These are phyloP conservation scores for Coccomyxa sp. DNA, from an alignment of 139 green algal species.

Conservation along the genomic window DNA sequence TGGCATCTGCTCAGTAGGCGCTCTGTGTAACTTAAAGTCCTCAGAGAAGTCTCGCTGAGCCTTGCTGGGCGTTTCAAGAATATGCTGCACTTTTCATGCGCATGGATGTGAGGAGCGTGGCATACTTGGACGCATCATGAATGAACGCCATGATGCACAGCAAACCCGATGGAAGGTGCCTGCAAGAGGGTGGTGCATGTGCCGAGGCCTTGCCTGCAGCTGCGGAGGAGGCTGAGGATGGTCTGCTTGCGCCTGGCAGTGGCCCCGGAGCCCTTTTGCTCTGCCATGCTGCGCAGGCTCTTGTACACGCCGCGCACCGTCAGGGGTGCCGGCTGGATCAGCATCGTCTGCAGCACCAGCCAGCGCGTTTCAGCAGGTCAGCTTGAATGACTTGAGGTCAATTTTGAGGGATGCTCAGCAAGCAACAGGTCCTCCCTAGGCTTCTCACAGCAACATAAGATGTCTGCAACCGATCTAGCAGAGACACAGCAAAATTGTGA, in stretches of 20 bases:
- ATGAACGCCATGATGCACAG: no score
- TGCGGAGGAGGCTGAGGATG: conserved; percentile 60
- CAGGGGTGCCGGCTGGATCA: conserved; percentile 58
- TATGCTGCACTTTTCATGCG: not conserved
- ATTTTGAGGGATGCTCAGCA: not conserved
- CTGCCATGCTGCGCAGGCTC: conserved; percentile 44
- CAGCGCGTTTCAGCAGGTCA: not conserved
- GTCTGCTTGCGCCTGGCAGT: conserved; percentile 37
- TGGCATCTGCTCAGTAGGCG: no score
- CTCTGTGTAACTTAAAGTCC: no score
- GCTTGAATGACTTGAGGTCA: not conserved
- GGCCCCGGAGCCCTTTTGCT: conserved; percentile 40
- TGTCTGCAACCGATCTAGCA: no score
- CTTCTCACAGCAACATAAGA: no score
- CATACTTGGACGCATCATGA: no score
- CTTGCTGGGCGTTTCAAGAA: not conserved
- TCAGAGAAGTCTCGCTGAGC: no score
- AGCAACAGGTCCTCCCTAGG: no score
- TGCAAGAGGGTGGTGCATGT: not conserved
- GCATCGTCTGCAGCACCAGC: conserved; percentile 30
- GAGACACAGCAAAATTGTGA: no score
- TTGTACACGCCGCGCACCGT: conserved; percentile 58
- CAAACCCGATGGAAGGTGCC: not conserved
- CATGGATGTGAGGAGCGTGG: no score
- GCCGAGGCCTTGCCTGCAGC: conserved; percentile 15